Evolutionary conservation across 208 protist species (phyloP).

Genomic region (Herpetomonas samuelpessoai): DNA sequence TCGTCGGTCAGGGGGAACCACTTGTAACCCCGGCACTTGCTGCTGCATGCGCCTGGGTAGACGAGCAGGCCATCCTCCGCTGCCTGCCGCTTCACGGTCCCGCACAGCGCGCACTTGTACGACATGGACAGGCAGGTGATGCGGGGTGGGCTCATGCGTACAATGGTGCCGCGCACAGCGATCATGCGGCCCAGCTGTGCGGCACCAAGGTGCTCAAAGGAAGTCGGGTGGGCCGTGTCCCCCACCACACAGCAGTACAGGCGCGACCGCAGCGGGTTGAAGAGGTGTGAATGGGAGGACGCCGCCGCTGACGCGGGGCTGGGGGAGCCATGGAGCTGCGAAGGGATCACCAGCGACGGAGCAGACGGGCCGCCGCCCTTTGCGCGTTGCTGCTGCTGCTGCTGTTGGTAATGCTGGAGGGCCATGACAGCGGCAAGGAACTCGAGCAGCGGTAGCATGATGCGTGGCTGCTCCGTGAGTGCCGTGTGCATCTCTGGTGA

Average conservation of each 20-base stretch:
- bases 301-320: background rate
- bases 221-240: slow-evolving; percentile 15
- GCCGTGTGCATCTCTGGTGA: slow-evolving; percentile 42
- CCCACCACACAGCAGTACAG: slow-evolving; percentile 32
- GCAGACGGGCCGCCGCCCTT: too few relatives aligned
- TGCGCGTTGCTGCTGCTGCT: slow-evolving; percentile 5
- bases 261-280: slow-evolving; percentile 12
- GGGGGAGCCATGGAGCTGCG: too few relatives aligned
- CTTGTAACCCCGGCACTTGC: slow-evolving; percentile 66
- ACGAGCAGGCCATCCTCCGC: slow-evolving; percentile 74
- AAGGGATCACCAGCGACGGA: too few relatives aligned
- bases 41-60: slow-evolving; percentile 64
- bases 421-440: slow-evolving; percentile 69
- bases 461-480: slow-evolving; percentile 47
- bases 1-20: slow-evolving; percentile 58
- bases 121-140: slow-evolving; percentile 60
- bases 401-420: slow-evolving; percentile 11
- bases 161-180: slow-evolving; percentile 68
- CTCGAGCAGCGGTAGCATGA: slow-evolving; percentile 66
- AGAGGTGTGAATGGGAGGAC: background rate
- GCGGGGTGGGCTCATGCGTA: slow-evolving; percentile 73
- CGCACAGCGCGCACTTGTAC: slow-evolving; percentile 72
- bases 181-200: slow-evolving; percentile 68
- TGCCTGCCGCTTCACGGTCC: slow-evolving; percentile 26
- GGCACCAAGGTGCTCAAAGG: slow-evolving; percentile 73